These are phyloP conservation scores for Centaurea solstitialis DNA, from an alignment of 129 eudicot species.

Conservation along the genomic window DNA sequence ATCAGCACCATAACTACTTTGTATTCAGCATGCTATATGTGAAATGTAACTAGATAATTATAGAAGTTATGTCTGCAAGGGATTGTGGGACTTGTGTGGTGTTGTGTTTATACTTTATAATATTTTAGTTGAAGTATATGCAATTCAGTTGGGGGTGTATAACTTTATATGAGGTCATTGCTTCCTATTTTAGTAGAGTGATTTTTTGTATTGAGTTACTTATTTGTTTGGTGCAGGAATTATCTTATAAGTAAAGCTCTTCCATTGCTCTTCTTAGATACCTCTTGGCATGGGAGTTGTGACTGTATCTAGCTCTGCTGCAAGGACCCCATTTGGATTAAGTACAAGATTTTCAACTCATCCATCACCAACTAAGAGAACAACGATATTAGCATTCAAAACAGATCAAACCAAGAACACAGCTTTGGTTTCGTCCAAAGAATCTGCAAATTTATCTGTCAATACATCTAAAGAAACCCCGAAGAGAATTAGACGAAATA, in stretches of 20 bases:
- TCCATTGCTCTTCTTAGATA: conserved; percentile 9
- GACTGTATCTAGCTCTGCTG: conserved; percentile 86
- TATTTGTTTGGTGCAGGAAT: conserved; percentile 35
- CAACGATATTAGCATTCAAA: conserved; percentile 59
- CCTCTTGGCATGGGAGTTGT: conserved; percentile 90
- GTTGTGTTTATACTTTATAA: neutral
- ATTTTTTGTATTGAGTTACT: neutral
- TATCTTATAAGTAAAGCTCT: neutral
- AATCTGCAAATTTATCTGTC: conserved; percentile 49
- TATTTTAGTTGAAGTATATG: neutral
- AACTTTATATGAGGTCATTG: neutral
- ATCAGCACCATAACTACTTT: neutral
- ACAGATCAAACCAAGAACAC: conserved; percentile 55
- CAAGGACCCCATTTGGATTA: conserved; percentile 70
- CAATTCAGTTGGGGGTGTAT: neutral
- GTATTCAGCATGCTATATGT: neutral
- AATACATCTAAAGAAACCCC: conserved; percentile 60
- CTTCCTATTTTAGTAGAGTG: neutral
- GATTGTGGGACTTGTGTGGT: neutral
- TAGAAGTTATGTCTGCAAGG: neutral
- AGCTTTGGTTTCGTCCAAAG: conserved; percentile 56
- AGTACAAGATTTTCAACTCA: conserved; percentile 45
- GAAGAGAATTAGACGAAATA: conserved; percentile 51
- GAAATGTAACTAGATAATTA: neutral
- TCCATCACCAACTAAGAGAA: conserved; percentile 43